Base-by-base conservation (phyloP, 148 eudicot genomes). In the Persicaria maculosa region DNA sequence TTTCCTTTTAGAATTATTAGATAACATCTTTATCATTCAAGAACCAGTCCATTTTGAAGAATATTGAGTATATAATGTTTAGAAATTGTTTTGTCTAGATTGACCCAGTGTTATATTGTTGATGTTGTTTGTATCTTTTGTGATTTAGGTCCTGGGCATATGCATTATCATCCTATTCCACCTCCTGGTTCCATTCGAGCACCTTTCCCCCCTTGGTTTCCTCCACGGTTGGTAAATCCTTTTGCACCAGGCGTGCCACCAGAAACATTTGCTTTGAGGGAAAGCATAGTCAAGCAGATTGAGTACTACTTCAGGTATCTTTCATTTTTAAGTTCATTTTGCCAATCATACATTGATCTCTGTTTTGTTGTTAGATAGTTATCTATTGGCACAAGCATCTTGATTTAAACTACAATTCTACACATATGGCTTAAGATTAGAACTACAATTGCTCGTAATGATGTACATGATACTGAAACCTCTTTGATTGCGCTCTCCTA, bases 291-390 rank as follows among this genome's bases (percentile, higher is more conserved):
- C 65, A 90, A 81, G 88, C 98, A 94, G 79, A 90, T 94, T 82
- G 97, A 94, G 74, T 94, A 94, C 79, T 94, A 94, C 77, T 94
- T 94, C 88, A 88, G 98, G 98, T 94, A 76, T 47, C 77, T 81
- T 43, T 4, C 17, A 40, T 40, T 40, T 1, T 0, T 8, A 40
- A 40, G 70, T 15, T 65, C 19, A 40, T 65, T 65, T 40, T 40
- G 45, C 68, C 12, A 36, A 62, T 25, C 44, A 44, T 62, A 10
- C 5, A 62, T 25, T 11, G 68, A 62, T 62, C 7, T 40, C 57
- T 53, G 4, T n/a, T 14, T n/a, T 53, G n/a, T 5, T 2, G n/a
- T 53, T 31, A 5, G 15, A 14, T 53, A 53, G 57, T 9, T 53
- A 53, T 14, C 4, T 6, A 11, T 14, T 22, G 40, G 43, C 14